Conservation (phyloP, 2,329 filamentous ascomycete genomes). For the Parascedosporium putredinis region DNA sequence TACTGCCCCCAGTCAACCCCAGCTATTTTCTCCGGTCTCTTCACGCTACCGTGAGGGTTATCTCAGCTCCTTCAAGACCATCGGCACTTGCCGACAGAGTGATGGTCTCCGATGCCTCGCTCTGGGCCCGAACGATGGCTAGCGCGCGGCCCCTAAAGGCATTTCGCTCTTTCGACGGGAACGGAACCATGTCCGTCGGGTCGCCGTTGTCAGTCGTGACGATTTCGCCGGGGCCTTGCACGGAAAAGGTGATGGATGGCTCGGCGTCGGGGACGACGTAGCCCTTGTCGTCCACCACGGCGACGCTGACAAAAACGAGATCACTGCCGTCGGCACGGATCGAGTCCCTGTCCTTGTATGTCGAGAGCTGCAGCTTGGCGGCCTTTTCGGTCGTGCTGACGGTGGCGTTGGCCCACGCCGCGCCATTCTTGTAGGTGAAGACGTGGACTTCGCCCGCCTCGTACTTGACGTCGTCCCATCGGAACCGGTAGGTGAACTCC, state of each 20-base stretch:
- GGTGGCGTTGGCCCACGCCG: conserved; percentile 32
- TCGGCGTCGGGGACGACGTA: conserved; percentile 31
- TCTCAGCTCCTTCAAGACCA: neutral
- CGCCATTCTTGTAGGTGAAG: conserved; percentile 35
- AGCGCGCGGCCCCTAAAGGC: conserved; percentile 31
- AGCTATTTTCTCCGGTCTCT: too few species aligned
- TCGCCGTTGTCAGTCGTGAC: conserved; percentile 42
- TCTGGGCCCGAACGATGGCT: conserved; percentile 12
- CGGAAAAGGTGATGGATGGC: conserved; percentile 31
- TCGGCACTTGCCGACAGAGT: conserved; percentile 1
- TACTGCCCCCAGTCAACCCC: too few species aligned
- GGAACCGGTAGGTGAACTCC: conserved; percentile 32
- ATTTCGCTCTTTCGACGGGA: conserved; percentile 27
- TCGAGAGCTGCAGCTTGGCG: conserved; percentile 23
- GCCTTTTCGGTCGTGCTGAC: conserved; percentile 31
- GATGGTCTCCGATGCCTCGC: neutral
- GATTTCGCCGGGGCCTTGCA: conserved; percentile 32
- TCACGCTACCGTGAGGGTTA: neutral
- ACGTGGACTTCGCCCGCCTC: conserved; percentile 35
- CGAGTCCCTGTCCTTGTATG: conserved; percentile 24
- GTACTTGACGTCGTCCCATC: conserved; percentile 42
- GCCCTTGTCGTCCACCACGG: conserved; percentile 32
- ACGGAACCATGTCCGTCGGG: conserved; percentile 31
- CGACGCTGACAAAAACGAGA: conserved; percentile 33
- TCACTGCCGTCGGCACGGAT: conserved; percentile 33